Percentiles rank a stretch among this genome's conserved stretches.
Conservation (phyloP, 2,329 filamentous ascomycete species). For the Botrytis aclada region DNA sequence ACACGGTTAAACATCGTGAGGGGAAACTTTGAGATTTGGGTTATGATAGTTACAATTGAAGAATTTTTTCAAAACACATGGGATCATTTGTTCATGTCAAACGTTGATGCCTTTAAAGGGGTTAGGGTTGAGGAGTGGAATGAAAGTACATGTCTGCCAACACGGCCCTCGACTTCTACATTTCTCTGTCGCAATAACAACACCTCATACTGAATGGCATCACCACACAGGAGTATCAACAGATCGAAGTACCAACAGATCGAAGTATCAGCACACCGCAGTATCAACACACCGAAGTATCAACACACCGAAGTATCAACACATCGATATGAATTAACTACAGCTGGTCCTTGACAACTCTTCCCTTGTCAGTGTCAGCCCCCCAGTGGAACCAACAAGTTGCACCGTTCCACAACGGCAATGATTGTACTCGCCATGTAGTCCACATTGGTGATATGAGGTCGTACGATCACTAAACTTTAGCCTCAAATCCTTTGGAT, state of each 20-base stretch:
- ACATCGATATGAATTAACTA: not conserved
- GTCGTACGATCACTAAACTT: not conserved
- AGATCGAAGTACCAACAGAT: too few relatives aligned
- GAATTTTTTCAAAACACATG: not conserved
- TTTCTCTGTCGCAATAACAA: not conserved
- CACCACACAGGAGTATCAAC: not conserved
- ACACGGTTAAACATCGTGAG: not conserved
- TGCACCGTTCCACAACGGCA: not conserved
- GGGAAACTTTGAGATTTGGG: not conserved
- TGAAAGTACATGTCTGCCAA: not conserved
- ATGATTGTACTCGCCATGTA: not conserved
- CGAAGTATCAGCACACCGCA: too few relatives aligned
- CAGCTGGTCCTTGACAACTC: not conserved
- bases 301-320: not conserved
- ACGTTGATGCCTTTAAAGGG: not conserved
- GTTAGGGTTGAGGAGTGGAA: too few relatives aligned
- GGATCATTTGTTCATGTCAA: not conserved
- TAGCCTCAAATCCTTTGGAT: not conserved
- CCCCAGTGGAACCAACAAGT: not conserved
- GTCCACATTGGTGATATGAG: not conserved
- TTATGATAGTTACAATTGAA: slow-evolving; percentile 9
- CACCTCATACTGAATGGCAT: not conserved
- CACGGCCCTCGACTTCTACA: not conserved
- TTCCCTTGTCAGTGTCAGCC: not conserved
- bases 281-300: not conserved